phyloP scores from a whole-genome alignment of 768 basidiomycete genomes.

The Trametes gibbosa region DNA sequence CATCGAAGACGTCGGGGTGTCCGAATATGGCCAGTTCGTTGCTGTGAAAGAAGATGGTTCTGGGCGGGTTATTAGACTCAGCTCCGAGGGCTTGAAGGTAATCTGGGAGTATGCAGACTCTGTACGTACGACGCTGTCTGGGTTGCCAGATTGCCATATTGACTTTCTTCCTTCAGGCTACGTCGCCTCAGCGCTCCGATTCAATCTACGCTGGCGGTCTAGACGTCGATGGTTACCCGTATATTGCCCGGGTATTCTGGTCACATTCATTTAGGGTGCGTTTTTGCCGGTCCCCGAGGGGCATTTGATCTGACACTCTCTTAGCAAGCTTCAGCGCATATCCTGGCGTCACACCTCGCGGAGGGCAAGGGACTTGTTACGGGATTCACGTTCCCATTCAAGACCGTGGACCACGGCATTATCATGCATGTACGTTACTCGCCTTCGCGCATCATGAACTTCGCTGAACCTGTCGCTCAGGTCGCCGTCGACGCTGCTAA shows the following conservation, averaged over 20 bases:
- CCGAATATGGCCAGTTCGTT: slow-evolving; percentile 56
- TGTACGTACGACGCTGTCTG: slow-evolving; percentile 35
- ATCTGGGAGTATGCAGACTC: slow-evolving; percentile 58
- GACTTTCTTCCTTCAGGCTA: slow-evolving; percentile 33
- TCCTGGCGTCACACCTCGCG: slow-evolving; percentile 48
- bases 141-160: background rate
- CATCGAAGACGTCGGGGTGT: slow-evolving; percentile 62
- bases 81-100: slow-evolving; percentile 40
- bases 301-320: background rate
- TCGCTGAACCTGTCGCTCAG: slow-evolving; percentile 30
- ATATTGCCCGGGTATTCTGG: slow-evolving; percentile 68
- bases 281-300: slow-evolving; percentile 3
- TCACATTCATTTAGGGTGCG: slow-evolving; percentile 53
- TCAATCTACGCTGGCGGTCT: slow-evolving; percentile 59
- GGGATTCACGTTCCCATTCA: slow-evolving; percentile 61
- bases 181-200: slow-evolving; percentile 40
- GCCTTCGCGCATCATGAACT: background rate
- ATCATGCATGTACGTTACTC: slow-evolving; percentile 56
- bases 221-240: slow-evolving; percentile 47
- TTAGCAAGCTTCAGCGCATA: slow-evolving; percentile 55
- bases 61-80: slow-evolving; percentile 52
- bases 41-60: slow-evolving; percentile 55
- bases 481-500: slow-evolving; percentile 52
- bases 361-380: slow-evolving; percentile 46
- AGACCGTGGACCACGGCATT: slow-evolving; percentile 62